Conservation (phyloP, 2,329 filamentous ascomycete genomes). For the Coniella vitis region DNA sequence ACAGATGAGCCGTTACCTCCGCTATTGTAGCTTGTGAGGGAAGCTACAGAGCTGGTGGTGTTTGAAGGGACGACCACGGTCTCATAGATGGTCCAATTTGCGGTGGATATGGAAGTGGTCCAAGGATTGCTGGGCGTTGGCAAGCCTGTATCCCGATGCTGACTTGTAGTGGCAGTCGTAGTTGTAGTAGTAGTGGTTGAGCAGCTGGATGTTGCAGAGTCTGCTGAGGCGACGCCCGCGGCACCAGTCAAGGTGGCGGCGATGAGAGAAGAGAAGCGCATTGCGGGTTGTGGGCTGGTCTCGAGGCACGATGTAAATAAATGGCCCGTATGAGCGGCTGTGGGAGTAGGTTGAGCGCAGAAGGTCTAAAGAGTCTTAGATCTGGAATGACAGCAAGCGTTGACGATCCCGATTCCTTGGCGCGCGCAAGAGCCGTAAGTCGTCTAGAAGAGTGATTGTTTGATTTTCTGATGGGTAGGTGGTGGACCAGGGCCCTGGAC, state of each 20-base stretch:
- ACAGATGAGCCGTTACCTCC: background rate
- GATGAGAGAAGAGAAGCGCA: constrained; percentile 10
- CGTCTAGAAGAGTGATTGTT: too few relatives aligned
- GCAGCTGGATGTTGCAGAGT: background rate
- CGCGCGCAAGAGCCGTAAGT: too few relatives aligned
- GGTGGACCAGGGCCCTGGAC: too few relatives aligned
- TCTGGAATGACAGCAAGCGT: too few relatives aligned
- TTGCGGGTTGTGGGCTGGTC: background rate
- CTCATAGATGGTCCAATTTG: background rate
- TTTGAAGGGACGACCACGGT: background rate
- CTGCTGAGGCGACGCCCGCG: constrained; percentile 2
- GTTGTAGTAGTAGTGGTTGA: background rate
- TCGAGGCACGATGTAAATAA: too few relatives aligned
- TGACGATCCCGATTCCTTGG: too few relatives aligned
- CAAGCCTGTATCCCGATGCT: background rate
- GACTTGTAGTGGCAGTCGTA: background rate
- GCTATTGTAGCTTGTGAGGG: background rate
- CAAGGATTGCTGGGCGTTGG: background rate
- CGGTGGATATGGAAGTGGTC: background rate
- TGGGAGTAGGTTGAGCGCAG: background rate
- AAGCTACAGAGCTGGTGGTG: background rate
- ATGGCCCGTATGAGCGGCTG: too few relatives aligned
- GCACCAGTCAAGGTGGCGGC: constrained; percentile 5
- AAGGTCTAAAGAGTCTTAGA: too few relatives aligned
- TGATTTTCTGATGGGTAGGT: too few relatives aligned